Percentiles rank a stretch among this genome's conserved stretches.
Evolutionary conservation across 495 filamentous ascomycete genomes (phyloP).

Genomic region (Aspergillus panamensis): DNA sequence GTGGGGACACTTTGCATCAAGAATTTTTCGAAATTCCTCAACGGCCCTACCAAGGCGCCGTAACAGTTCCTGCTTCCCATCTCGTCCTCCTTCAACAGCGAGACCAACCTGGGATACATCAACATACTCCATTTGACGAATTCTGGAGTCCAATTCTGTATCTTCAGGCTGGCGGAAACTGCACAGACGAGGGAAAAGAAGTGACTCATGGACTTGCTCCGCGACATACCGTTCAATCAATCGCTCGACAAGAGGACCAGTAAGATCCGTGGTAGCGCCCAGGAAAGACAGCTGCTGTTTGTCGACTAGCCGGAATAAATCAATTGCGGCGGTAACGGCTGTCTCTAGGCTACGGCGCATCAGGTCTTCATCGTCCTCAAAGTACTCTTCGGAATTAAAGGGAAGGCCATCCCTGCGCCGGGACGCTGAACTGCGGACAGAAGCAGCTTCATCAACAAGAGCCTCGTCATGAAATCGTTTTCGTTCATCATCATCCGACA

Average conservation of each 20-base stretch:
- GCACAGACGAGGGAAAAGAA: constrained; percentile 80
- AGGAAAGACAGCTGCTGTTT: constrained; percentile 91
- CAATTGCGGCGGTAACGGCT: constrained; percentile 88
- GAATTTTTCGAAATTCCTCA: constrained; percentile 86
- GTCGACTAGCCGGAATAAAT: constrained; percentile 92
- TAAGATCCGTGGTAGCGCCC: constrained; percentile 89
- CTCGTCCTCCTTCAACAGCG: constrained; percentile 65
- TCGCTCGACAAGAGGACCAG: constrained; percentile 85
- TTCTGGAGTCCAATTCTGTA: constrained; percentile 83
- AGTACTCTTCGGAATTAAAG: constrained; percentile 49
- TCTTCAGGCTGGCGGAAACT: constrained; percentile 76
- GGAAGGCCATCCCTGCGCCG: constrained; percentile 37
- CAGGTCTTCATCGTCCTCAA: constrained; percentile 81
- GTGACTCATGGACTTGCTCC: constrained; percentile 85
- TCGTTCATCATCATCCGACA: constrained; percentile 29
- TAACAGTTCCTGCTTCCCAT: constrained; percentile 69
- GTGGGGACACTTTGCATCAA: constrained; percentile 78
- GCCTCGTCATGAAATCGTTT: constrained; percentile 25
- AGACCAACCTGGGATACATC: constrained; percentile 95
- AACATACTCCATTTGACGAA: constrained; percentile 87
- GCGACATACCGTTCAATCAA: constrained; percentile 93
- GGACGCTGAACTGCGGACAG: constrained; percentile 37
- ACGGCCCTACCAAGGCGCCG: constrained; percentile 70
- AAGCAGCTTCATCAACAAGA: constrained; percentile 32
- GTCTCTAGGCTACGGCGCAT: constrained; percentile 86